A percentile compares a stretch with the other conserved stretches of the same genome.
Evolutionary conservation across 495 filamentous ascomycete genomes (phyloP).

Genomic region (Aspergillus mulundensis): DNA sequence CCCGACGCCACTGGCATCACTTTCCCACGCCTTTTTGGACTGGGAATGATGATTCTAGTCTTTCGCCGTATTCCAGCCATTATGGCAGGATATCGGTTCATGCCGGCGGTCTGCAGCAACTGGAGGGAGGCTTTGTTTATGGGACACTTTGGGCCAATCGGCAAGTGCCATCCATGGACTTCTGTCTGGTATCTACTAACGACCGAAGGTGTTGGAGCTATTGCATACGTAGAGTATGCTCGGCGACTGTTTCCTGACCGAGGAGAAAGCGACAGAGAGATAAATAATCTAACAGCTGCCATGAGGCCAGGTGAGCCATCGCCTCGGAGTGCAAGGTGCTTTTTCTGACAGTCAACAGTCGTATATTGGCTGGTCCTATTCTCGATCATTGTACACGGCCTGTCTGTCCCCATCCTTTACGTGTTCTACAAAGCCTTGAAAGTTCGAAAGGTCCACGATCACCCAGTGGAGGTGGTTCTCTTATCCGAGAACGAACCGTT

Average conservation of each 20-base stretch:
- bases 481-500: conserved; percentile 47
- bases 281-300: conserved; percentile 46
- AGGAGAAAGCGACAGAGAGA: conserved; percentile 46
- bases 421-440: conserved; percentile 40
- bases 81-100: conserved; percentile 34
- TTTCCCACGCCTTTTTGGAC: conserved; percentile 23
- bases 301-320: conserved; percentile 38
- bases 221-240: conserved; percentile 48
- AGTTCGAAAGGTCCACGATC: conserved; percentile 47
- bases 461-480: conserved; percentile 46
- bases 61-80: conserved; percentile 38
- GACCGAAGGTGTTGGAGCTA: conserved; percentile 31
- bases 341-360: conserved; percentile 24
- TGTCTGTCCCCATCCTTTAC: conserved; percentile 52
- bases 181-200: conserved; percentile 1
- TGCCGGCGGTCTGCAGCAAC: conserved; percentile 30
- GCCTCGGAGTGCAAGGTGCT: neutral
- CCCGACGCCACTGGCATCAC: conserved; percentile 30
- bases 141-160: conserved; percentile 40
- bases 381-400: conserved; percentile 54
- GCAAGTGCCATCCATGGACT: conserved; percentile 15
- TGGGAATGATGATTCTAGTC: conserved; percentile 32
- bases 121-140: conserved; percentile 42
- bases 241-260: conserved; percentile 50
- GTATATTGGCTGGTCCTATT: conserved; percentile 58